Conservation (phyloP, 2,329 filamentous ascomycete species). For the Plenodomus biglobosus region DNA sequence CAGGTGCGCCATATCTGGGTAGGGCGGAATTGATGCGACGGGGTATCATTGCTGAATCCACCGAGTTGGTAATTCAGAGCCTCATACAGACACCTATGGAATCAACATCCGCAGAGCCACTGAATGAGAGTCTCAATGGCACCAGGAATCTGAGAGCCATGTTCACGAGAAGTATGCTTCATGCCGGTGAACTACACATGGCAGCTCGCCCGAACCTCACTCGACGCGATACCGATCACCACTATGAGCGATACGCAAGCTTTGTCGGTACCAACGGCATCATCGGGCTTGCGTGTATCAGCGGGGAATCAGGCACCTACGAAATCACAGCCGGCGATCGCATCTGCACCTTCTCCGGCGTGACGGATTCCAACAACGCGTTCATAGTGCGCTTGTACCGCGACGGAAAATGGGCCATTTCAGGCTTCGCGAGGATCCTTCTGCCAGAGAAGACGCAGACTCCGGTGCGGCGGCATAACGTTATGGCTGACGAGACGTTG, state of each 20-base stretch:
- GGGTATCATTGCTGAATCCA: conserved; percentile 6
- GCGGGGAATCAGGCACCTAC: conserved; percentile 3
- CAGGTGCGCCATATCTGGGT: conserved; percentile 4
- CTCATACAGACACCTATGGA: not conserved
- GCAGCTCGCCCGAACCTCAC: not conserved
- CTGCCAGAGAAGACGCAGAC: conserved; percentile 4
- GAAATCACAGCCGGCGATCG: conserved; percentile 7
- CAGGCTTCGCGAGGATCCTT: conserved; percentile 11
- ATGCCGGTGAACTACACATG: conserved; percentile 1
- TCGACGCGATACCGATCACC: conserved; percentile 5
- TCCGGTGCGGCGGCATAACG: not conserved
- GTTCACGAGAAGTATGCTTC: conserved; percentile 4
- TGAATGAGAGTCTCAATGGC: not conserved
- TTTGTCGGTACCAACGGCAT: conserved; percentile 14
- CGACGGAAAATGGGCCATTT: conserved; percentile 9
- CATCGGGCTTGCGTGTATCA: conserved; percentile 8
- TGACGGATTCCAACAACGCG: conserved; percentile 10
- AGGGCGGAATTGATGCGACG: conserved; percentile 8
- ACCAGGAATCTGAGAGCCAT: conserved; percentile 3
- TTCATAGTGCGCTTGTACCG: conserved; percentile 5
- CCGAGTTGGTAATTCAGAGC: conserved; percentile 5
- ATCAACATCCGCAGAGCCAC: not conserved
- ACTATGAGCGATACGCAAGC: conserved; percentile 7
- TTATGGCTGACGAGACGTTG: not conserved
- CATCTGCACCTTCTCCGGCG: conserved; percentile 12